phyloP scores from a whole-genome alignment of 2,329 filamentous ascomycete genomes.

The Diaporthe sp. region DNA sequence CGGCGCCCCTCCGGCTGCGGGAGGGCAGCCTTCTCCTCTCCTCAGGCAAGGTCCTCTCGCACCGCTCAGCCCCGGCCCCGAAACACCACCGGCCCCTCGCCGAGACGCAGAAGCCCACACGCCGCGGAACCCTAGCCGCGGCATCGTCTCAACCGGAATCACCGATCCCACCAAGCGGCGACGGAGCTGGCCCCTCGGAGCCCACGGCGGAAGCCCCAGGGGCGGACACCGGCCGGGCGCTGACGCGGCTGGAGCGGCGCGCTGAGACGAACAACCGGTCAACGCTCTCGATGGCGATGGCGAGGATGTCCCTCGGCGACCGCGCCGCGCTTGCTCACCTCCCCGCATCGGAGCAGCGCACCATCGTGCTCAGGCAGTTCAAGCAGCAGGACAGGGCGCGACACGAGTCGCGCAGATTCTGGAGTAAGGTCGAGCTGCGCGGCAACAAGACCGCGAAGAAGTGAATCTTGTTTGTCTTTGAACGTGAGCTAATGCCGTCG shows the following conservation, averaged over 20 bases:
- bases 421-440: constrained; percentile 43
- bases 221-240: background rate
- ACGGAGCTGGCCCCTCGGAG: background rate
- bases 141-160: background rate
- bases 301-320: constrained; percentile 46
- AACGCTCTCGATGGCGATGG: constrained; percentile 11
- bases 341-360: constrained; percentile 48
- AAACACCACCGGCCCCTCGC: constrained; percentile 16
- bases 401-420: constrained; percentile 42
- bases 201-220: background rate
- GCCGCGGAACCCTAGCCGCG: background rate
- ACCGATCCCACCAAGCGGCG: background rate
- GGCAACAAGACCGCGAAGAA: background rate
- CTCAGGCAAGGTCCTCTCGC: constrained; percentile 52
- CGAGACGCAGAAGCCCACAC: constrained; percentile 1
- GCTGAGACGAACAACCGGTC: constrained; percentile 6
- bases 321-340: constrained; percentile 49
- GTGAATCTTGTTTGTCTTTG: background rate
- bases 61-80: constrained; percentile 44
- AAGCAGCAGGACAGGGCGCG: constrained; percentile 49
- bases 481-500: background rate
- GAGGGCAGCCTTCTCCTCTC: constrained; percentile 49
- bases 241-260: constrained; percentile 32
- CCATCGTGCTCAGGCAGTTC: constrained; percentile 47
- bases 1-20: constrained; percentile 13